Conservation (phyloP, 106 monocot species). For the Allium cepa region DNA sequence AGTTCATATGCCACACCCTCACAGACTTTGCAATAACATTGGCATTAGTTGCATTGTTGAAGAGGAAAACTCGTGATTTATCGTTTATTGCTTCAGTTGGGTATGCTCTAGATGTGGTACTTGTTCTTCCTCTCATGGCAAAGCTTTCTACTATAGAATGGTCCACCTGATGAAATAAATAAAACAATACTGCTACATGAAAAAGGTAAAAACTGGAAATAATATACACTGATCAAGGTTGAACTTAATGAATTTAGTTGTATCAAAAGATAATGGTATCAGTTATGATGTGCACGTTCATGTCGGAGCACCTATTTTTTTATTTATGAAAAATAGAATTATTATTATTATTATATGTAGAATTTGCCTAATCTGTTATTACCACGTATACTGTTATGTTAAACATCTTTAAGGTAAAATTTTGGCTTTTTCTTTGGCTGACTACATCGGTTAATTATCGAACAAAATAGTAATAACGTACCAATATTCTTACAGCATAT, state of each 20-base stretch:
- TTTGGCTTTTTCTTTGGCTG: no score
- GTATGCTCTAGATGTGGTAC: constrained; percentile 80
- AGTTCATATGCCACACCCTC: constrained; percentile 7
- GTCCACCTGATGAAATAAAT: constrained; percentile 56
- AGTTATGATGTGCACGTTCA: no score
- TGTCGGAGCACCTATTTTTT: no score
- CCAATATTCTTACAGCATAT: constrained; percentile 53
- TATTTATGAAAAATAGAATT: no score
- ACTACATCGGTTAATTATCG: not conserved
- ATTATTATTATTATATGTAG: no score
- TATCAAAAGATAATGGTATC: no score
- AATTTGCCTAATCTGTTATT: no score
- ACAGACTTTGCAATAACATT: not conserved
- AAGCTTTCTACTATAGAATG: constrained; percentile 94
- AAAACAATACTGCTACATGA: not conserved
- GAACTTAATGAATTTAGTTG: no score
- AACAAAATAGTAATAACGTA: constrained; percentile 1
- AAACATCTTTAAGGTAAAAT: no score
- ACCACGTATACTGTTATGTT: no score
- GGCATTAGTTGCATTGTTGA: constrained; percentile 4
- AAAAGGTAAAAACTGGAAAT: not conserved
- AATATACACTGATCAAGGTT: no score
- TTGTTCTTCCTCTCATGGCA: constrained; percentile 75
- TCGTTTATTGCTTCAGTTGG: constrained; percentile 36
- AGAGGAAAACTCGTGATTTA: constrained; percentile 3